A percentile compares a stretch with the other conserved stretches of the same genome.
phyloP scores from a whole-genome alignment of 306 rosid genomes.

The Sesbania bispinosa region DNA sequence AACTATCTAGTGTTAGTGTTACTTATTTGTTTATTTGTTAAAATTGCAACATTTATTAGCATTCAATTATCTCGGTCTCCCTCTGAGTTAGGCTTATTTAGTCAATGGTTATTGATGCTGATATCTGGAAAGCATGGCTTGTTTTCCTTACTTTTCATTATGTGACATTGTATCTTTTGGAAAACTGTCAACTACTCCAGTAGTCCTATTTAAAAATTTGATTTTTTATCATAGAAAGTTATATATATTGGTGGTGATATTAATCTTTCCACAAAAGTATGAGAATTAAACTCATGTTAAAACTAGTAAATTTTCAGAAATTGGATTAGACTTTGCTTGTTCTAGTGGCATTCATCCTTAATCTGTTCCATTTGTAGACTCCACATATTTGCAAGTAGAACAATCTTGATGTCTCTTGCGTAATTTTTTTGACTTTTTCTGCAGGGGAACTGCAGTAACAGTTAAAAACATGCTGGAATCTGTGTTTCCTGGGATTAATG shows the following conservation, averaged over 20 bases:
- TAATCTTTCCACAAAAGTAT: background rate
- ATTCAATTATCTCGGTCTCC: background rate
- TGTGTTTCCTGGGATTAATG: constrained; percentile 56
- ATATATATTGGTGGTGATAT: background rate
- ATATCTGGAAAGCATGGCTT: background rate
- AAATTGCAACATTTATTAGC: background rate
- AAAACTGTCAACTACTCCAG: background rate
- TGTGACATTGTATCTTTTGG: background rate
- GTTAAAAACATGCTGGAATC: constrained; percentile 57
- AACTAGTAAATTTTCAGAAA: background rate
- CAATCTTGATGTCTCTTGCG: background rate
- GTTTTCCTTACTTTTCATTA: background rate
- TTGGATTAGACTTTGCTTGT: constrained; percentile 1
- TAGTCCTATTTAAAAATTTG: background rate
- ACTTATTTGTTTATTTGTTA: constrained; percentile 1
- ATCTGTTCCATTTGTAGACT: background rate
- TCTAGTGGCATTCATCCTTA: background rate
- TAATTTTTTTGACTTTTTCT: constrained; percentile 27
- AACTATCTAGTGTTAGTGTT: too few relatives aligned
- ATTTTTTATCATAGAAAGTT: background rate
- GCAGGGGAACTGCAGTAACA: constrained; percentile 64
- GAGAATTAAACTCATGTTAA: background rate
- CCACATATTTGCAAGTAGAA: background rate
- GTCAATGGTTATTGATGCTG: too few relatives aligned
- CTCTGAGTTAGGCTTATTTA: background rate